Evolutionary conservation across 768 basidiomycete genomes (phyloP).

Genomic region (Tricholoma terreum): DNA sequence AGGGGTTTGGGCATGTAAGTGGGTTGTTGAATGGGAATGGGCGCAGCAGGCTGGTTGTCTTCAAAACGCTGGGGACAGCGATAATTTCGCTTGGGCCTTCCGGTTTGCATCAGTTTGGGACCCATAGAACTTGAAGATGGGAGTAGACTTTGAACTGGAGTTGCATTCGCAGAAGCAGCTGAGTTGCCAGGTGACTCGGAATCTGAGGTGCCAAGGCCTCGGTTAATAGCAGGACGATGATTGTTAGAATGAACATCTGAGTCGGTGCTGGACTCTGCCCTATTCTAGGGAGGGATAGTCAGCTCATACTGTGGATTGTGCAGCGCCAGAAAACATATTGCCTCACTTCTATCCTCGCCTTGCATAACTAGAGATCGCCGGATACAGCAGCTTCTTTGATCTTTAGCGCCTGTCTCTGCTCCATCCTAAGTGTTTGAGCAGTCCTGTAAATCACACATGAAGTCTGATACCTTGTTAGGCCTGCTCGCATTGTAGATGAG

Average conservation of each 20-base stretch:
- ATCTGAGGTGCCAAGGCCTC: not conserved
- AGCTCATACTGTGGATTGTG: too few relatives aligned
- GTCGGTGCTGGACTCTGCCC: too few relatives aligned
- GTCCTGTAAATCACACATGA: too few relatives aligned
- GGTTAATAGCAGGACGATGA: not conserved
- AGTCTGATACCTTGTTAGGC: too few relatives aligned
- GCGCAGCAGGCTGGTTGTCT: too few relatives aligned
- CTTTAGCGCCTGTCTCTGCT: not conserved
- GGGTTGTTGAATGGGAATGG: not conserved
- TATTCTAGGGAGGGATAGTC: too few relatives aligned
- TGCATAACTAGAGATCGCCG: not conserved
- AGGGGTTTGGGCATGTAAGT: not conserved
- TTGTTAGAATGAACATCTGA: too few relatives aligned
- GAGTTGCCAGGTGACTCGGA: not conserved
- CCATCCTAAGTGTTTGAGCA: too few relatives aligned
- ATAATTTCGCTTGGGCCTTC: not conserved
- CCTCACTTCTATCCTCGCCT: not conserved
- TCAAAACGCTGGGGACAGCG: not conserved
- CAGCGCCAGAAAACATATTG: too few relatives aligned
- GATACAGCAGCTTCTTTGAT: not conserved
- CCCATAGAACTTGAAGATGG: not conserved
- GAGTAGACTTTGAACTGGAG: not conserved
- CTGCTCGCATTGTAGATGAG: too few relatives aligned
- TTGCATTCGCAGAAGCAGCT: too few relatives aligned
- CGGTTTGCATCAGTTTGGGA: too few relatives aligned